A percentile compares a stretch with the other conserved stretches of the same genome.
Conservation (phyloP, 2,329 filamentous ascomycete species). For the Diplodia seriata region DNA sequence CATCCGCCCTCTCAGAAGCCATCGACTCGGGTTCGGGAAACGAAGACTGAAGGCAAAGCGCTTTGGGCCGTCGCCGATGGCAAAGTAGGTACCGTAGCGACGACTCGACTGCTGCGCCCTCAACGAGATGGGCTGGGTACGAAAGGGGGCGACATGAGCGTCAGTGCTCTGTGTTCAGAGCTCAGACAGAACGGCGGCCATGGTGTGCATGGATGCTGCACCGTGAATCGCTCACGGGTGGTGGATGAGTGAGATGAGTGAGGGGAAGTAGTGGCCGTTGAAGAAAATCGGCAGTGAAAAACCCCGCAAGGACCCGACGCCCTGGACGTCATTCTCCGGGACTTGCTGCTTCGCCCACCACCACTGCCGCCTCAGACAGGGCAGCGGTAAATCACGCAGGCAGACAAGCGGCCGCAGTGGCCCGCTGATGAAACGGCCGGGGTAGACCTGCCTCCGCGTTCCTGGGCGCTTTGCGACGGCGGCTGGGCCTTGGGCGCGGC, state of each 20-base stretch:
- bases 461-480: slow-evolving; percentile 1
- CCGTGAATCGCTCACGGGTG: neutral
- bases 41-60: neutral
- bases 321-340: neutral
- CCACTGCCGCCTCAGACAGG: neutral
- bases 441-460: neutral
- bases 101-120: slow-evolving; percentile 1
- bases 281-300: neutral
- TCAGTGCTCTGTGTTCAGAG: neutral
- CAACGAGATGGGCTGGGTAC: neutral
- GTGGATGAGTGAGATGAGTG: neutral
- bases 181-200: too few relatives aligned
- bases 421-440: neutral
- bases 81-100: neutral
- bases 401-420: neutral
- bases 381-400: neutral
- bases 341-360: too few relatives aligned
- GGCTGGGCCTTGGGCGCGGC: neutral
- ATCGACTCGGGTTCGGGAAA: neutral
- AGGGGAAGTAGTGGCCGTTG: neutral
- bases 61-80: neutral
- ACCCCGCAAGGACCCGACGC: neutral
- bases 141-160: neutral
- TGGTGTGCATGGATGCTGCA: slow-evolving; percentile 5
- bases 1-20: neutral